These are phyloP conservation scores for Cordyceps militaris DNA, from an alignment of 2,329 filamentous ascomycete species.

Conservation along the genomic window DNA sequence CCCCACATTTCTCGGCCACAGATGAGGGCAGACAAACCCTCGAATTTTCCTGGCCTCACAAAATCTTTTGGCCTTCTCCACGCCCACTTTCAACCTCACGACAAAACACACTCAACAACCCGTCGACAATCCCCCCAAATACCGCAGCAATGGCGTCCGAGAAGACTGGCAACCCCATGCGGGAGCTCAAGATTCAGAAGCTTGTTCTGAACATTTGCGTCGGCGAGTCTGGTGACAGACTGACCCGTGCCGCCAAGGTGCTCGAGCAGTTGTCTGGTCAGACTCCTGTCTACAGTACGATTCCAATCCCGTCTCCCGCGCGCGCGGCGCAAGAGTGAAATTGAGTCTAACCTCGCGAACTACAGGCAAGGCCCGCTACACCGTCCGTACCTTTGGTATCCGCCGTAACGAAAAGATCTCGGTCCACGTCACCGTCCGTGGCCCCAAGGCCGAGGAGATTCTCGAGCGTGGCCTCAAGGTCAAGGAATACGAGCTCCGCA, in stretches of 20 bases:
- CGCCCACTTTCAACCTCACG: conserved; percentile 23
- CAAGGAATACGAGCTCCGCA: conserved; percentile 99
- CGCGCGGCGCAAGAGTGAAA: conserved; percentile 1
- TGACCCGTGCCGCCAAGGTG: conserved; percentile 99
- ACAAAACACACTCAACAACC: conserved; percentile 26
- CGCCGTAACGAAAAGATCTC: conserved; percentile 99
- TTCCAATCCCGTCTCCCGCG: conserved; percentile 21
- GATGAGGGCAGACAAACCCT: conserved; percentile 37
- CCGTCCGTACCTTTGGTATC: conserved; percentile 99
- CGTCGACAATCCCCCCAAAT: conserved; percentile 26
- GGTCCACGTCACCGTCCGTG: conserved; percentile 98
- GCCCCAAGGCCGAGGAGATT: conserved; percentile 97
- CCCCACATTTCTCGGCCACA: conserved; percentile 22
- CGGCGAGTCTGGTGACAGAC: conserved; percentile 99
- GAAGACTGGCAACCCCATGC: conserved; percentile 97
- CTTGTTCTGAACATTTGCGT: conserved; percentile 99
- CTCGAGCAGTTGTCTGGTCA: conserved; percentile 99
- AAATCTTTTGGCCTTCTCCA: conserved; percentile 24
- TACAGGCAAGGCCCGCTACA: conserved; percentile 97
- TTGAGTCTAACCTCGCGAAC: conserved; percentile 14
- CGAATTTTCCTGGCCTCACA: conserved; percentile 31
- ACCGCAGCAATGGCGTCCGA: conserved; percentile 52
- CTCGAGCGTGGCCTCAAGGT: conserved; percentile 99
- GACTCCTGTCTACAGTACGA: conserved; percentile 96
- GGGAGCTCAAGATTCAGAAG: conserved; percentile 99